A percentile compares a stretch with the other conserved stretches of the same genome.
phyloP scores from a whole-genome alignment of 768 basidiomycete species.

The Boletus rufocinnamomeus region DNA sequence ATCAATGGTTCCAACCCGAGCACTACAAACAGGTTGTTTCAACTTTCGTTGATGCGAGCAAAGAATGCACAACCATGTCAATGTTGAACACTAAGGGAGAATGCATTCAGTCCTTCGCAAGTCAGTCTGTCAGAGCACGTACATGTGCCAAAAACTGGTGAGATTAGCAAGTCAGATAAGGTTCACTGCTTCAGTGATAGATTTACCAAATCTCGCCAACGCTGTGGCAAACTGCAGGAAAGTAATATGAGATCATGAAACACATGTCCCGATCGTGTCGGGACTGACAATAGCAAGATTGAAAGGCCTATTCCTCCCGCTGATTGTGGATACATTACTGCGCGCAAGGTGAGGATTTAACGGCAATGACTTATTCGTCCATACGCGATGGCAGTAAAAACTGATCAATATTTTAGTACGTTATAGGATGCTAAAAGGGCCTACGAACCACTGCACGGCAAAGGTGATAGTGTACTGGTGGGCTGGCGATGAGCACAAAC shows the following conservation, averaged over 20 bases:
- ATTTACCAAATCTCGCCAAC: constrained; percentile 4
- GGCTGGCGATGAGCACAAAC: not conserved
- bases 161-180: not conserved
- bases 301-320: constrained; percentile 16
- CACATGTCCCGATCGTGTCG: not conserved
- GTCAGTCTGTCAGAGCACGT: not conserved
- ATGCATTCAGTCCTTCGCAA: not conserved
- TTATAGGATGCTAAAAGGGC: too few species aligned
- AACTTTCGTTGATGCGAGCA: not conserved
- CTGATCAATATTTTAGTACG: not conserved
- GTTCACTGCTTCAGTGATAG: not conserved
- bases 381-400: constrained; percentile 20
- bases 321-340: constrained; percentile 4
- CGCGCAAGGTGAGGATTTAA: not conserved
- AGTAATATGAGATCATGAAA: not conserved
- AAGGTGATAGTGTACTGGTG: constrained; percentile 2
- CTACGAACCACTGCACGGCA: constrained; percentile 11
- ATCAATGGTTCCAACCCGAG: constrained; percentile 3
- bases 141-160: constrained; percentile 11
- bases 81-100: not conserved
- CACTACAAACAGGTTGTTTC: not conserved
- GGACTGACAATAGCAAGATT: constrained; percentile 15
- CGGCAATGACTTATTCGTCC: constrained; percentile 11
- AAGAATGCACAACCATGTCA: constrained; percentile 1
- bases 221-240: not conserved